Conservation (phyloP, 768 basidiomycete species). For the Steccherinum ochraceum region DNA sequence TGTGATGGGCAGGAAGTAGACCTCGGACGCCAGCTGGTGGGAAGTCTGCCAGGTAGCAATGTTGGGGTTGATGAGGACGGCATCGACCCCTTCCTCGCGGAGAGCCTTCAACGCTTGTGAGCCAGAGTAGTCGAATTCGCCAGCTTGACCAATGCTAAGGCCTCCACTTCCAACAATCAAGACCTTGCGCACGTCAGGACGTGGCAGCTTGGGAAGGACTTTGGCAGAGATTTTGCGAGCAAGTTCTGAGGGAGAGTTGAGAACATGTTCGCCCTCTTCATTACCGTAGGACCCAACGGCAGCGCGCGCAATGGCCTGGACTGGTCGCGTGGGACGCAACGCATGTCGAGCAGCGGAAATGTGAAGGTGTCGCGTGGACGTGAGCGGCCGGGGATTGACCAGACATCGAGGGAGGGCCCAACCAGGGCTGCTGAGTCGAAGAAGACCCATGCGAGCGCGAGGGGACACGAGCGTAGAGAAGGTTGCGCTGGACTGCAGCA, state of each 20-base stretch:
- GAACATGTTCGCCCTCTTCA: conserved; percentile 51
- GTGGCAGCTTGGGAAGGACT: conserved; percentile 86
- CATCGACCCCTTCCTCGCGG: conserved; percentile 89
- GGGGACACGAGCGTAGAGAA: neutral
- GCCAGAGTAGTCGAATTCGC: conserved; percentile 99
- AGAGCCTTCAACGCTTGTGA: conserved; percentile 98
- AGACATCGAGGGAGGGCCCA: conserved; percentile 12
- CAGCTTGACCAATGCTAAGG: conserved; percentile 95
- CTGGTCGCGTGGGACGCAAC: conserved; percentile 39
- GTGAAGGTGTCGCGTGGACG: conserved; percentile 36
- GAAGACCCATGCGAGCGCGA: conserved; percentile 13
- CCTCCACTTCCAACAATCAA: conserved; percentile 96
- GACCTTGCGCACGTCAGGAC: conserved; percentile 90
- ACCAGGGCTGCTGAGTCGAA: conserved; percentile 15
- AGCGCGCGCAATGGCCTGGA: conserved; percentile 66
- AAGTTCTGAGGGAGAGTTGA: conserved; percentile 92
- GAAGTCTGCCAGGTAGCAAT: conserved; percentile 99
- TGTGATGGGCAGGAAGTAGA: conserved; percentile 96
- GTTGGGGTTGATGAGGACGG: conserved; percentile 96
- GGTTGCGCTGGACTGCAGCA: no score
- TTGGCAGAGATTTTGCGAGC: conserved; percentile 91
- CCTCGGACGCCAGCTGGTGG: conserved; percentile 92
- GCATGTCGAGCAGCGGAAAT: conserved; percentile 31
- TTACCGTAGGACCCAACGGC: conserved; percentile 62
- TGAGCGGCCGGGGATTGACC: conserved; percentile 6